Evolutionary conservation across 2,329 filamentous ascomycete genomes (phyloP), one percentile per base, ranked within the genome.

Genomic region (Diaporthe sp.): DNA sequence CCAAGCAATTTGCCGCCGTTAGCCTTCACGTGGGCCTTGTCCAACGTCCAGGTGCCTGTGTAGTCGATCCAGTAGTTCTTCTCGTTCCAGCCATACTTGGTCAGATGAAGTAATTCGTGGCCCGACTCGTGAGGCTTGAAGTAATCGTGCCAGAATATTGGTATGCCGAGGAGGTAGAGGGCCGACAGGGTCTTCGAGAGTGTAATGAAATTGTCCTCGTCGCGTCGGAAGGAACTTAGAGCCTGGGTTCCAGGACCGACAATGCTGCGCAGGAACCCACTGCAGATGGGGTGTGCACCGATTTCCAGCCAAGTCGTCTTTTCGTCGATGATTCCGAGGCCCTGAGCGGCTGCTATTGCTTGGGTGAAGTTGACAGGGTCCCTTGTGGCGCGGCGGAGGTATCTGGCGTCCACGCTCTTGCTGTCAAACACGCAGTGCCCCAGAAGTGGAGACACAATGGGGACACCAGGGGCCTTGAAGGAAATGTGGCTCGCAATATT

Each of bases 311-410:
- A 94, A 5, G 10, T 47, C 9, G 35, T 50, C 50, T 30, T 72
- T 19, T 47, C 53, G 32, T 72, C 47, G 19, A 72, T 15, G 79
- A 88, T 91, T 19, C 84, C 86, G 71, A 86, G 83, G 80, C 27
- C n/a, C 25, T 30, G 50, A 13, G 50, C 50, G n/a, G 50, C 50
- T 15, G 50, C 50, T 53, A 53, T 8, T 15, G 50, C 50, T 25
- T 53, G n/a, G n/a, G 50, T 53, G 50, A 94, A 94, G 80, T 94
- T 87, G 75, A 94, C 93, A 0, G 91, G 84, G 78, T 94, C 88
- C 1, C 93, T 88, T 9, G 70, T 72, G 1, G 32, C 47, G 1
- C 30, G 55, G 2, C 55, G 30, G 6, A 71, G 35, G 7, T 71
- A 63, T 3, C 5, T 30, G n/a, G 70, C 70, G 32, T 71, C 63